phyloP scores from a whole-genome alignment of 2,329 filamentous ascomycete species.

The Pyrenochaeta sp. region DNA sequence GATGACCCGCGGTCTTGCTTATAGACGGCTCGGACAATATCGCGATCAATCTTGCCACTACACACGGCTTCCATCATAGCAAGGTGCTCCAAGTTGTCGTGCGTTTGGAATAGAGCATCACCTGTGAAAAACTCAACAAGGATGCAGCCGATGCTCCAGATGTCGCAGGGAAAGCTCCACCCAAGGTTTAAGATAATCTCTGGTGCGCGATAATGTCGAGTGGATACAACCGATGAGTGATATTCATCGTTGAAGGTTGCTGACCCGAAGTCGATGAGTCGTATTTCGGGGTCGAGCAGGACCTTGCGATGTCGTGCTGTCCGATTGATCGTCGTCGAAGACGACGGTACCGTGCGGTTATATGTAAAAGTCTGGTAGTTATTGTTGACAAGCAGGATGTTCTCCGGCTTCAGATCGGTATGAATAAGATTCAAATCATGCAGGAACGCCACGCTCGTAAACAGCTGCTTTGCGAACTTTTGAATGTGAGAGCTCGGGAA shows the following conservation, averaged over 20 bases:
- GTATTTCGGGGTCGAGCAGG: constrained; percentile 70
- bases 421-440: constrained; percentile 98
- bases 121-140: constrained; percentile 74
- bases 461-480: constrained; percentile 91
- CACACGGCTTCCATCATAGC: constrained; percentile 75
- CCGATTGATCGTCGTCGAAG: constrained; percentile 65
- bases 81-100: constrained; percentile 73
- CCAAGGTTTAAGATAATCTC: constrained; percentile 74
- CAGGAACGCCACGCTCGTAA: constrained; percentile 97
- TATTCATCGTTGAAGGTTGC: constrained; percentile 75
- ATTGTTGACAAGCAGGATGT: constrained; percentile 71
- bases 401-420: constrained; percentile 77
- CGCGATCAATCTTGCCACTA: constrained; percentile 63
- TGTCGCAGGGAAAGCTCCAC: constrained; percentile 74
- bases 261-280: constrained; percentile 73
- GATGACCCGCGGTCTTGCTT: constrained; percentile 56
- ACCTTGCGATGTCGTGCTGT: constrained; percentile 70
- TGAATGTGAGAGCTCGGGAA: constrained; percentile 99
- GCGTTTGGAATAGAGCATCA: constrained; percentile 73
- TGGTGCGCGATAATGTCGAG: constrained; percentile 71
- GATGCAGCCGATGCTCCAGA: constrained; percentile 75
- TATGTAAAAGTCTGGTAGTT: constrained; percentile 74
- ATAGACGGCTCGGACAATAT: constrained; percentile 63
- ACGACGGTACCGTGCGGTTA: constrained; percentile 72
- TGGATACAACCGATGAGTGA: constrained; percentile 73